A percentile compares a stretch with the other conserved stretches of the same genome.
These are phyloP conservation scores for Populus tremula DNA, from an alignment of 345 rosid genomes.

Conservation along the genomic window DNA sequence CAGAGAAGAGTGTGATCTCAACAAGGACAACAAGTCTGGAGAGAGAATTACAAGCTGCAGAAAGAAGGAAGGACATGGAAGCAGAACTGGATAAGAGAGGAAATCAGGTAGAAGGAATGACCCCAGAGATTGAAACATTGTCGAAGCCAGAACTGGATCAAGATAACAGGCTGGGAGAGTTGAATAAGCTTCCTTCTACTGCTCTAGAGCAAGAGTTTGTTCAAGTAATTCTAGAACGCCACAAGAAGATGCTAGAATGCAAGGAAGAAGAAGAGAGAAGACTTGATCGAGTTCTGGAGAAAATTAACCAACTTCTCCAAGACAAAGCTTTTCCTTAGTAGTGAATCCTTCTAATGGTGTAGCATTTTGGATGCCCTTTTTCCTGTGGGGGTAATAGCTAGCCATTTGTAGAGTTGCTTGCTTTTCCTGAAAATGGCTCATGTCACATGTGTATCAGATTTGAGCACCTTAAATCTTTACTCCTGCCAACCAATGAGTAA, in stretches of 20 bases:
- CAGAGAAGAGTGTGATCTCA: constrained; percentile 22
- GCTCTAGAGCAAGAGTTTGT: constrained; percentile 11
- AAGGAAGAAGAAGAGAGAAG: constrained; percentile 27
- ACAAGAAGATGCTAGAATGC: constrained; percentile 20
- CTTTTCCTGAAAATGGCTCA: neutral
- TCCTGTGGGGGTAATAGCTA: neutral
- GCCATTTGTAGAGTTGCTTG: neutral
- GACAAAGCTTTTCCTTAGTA: neutral
- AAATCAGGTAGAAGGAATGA: neutral
- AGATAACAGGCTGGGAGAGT: neutral
- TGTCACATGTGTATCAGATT: neutral
- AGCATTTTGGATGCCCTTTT: neutral
- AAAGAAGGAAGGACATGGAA: neutral
- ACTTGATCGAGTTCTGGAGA: constrained; percentile 19
- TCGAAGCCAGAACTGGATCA: neutral
- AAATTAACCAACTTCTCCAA: constrained; percentile 11
- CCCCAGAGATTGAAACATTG: neutral
- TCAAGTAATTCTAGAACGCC: constrained; percentile 11
- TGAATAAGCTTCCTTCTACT: neutral
- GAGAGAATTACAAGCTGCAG: constrained; percentile 10
- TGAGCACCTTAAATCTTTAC: no score
- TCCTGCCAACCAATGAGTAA: no score
- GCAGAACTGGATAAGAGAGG: neutral
- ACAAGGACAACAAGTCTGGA: constrained; percentile 15
- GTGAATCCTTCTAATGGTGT: neutral